These are phyloP conservation scores for Xylaria telfairii DNA, from an alignment of 495 filamentous ascomycete species.

Conservation along the genomic window DNA sequence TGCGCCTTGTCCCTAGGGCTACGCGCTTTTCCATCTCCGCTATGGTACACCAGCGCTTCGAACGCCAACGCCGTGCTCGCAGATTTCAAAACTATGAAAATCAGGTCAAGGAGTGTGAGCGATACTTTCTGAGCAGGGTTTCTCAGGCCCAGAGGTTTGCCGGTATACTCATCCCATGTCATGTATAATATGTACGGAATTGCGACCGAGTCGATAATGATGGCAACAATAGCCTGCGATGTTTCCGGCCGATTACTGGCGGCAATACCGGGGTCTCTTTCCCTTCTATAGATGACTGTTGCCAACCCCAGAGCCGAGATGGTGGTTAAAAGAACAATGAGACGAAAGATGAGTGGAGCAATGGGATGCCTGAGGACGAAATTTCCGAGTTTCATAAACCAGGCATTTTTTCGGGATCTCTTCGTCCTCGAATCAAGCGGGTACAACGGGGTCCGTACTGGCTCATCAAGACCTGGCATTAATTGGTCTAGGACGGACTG, in stretches of 20 bases:
- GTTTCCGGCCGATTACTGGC: slow-evolving; percentile 55
- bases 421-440: slow-evolving; percentile 44
- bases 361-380: slow-evolving; percentile 78
- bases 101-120: slow-evolving; percentile 85
- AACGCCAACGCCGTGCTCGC: slow-evolving; percentile 91
- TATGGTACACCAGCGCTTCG: slow-evolving; percentile 75
- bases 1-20: slow-evolving; percentile 10
- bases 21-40: slow-evolving; percentile 37
- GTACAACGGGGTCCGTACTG: slow-evolving; percentile 60
- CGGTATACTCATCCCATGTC: slow-evolving; percentile 94
- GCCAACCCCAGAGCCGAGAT: slow-evolving; percentile 81
- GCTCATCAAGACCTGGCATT: slow-evolving; percentile 56
- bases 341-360: slow-evolving; percentile 81
- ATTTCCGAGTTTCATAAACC: slow-evolving; percentile 51
- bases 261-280: slow-evolving; percentile 43
- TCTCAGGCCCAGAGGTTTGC: slow-evolving; percentile 88
- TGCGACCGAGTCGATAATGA: slow-evolving; percentile 87
- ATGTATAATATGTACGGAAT: slow-evolving; percentile 91
- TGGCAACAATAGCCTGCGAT: slow-evolving; percentile 84
- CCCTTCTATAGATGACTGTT: slow-evolving; percentile 71
- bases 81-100: slow-evolving; percentile 96
- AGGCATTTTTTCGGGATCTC: slow-evolving; percentile 52
- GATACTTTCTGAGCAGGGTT: slow-evolving; percentile 82
- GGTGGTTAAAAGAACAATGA: slow-evolving; percentile 83
- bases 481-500: slow-evolving; percentile 50